These are phyloP conservation scores for Ophiostoma piceae DNA, from an alignment of 2,329 filamentous ascomycete genomes.

Conservation along the genomic window DNA sequence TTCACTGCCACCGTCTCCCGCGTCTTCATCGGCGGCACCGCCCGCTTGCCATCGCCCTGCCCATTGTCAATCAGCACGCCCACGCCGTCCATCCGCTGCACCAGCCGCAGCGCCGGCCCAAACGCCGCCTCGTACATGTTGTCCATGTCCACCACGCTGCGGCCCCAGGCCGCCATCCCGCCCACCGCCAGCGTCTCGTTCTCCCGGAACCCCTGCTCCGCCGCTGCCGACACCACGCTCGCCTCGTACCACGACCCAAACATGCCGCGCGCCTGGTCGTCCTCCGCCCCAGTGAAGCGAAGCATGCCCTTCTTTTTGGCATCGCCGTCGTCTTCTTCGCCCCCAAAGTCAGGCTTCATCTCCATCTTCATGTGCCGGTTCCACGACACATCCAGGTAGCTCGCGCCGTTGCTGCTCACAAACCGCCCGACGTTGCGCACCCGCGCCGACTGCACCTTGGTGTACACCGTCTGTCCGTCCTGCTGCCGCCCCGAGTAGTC, in stretches of 20 bases:
- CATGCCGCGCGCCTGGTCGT: constrained; percentile 26
- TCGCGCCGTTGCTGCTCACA: constrained; percentile 24
- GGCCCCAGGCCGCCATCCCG: constrained; percentile 30
- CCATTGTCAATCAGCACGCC: constrained; percentile 30
- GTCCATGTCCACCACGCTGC: constrained; percentile 19
- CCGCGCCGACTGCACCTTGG: constrained; percentile 23
- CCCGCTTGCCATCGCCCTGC: constrained; percentile 20
- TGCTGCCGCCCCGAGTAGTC: constrained; percentile 17
- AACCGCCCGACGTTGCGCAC: constrained; percentile 26
- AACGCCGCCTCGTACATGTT: constrained; percentile 29
- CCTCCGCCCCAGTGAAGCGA: constrained; percentile 19
- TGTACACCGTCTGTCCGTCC: constrained; percentile 15
- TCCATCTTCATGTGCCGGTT: constrained; percentile 27
- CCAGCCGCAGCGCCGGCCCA: constrained; percentile 30
- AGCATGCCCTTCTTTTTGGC: constrained; percentile 12
- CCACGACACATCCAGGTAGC: constrained; percentile 29
- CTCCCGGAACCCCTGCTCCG: constrained; percentile 29
- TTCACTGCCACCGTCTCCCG: neutral
- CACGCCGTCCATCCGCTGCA: constrained; percentile 33
- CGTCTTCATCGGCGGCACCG: constrained; percentile 19
- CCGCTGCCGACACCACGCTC: constrained; percentile 30
- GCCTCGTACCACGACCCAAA: constrained; percentile 33
- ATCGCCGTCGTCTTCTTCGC: neutral
- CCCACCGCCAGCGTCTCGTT: constrained; percentile 31
- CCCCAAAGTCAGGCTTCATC: neutral